Evolutionary conservation across 1,139 yeast species (phyloP).

Genomic region (Protomyces gravidus): DNA sequence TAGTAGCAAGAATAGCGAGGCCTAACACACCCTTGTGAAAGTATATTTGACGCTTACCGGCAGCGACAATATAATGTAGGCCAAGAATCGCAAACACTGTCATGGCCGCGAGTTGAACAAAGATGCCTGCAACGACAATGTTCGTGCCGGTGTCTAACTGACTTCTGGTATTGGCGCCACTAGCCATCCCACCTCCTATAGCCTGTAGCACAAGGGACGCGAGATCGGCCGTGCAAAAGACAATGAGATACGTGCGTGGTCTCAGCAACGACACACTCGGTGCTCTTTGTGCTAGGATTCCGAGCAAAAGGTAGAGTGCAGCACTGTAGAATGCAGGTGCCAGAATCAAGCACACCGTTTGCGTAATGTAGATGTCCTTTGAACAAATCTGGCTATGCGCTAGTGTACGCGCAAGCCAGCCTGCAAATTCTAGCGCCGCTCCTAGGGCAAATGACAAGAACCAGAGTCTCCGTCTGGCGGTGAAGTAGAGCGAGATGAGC

Average conservation of each 20-base stretch:
- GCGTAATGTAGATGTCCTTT: slow-evolving; percentile 53
- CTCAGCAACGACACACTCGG: slow-evolving; percentile 6
- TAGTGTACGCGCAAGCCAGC: slow-evolving; percentile 63
- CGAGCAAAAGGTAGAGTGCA: slow-evolving; percentile 48
- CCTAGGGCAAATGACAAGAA: slow-evolving; percentile 19
- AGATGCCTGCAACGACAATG: slow-evolving; percentile 77
- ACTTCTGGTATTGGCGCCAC: slow-evolving; percentile 48
- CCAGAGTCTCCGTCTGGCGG: slow-evolving; percentile 9
- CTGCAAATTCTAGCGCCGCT: slow-evolving; percentile 58
- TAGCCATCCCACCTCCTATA: slow-evolving; percentile 63
- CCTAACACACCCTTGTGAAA: background rate
- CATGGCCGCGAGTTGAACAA: slow-evolving; percentile 74
- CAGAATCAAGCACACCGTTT: slow-evolving; percentile 65
- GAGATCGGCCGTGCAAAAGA: slow-evolving; percentile 24
- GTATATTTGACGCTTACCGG: slow-evolving; percentile 42
- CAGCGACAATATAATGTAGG: slow-evolving; percentile 50
- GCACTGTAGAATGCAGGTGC: slow-evolving; percentile 91
- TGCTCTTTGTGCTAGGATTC: slow-evolving; percentile 7
- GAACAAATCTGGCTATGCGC: slow-evolving; percentile 44
- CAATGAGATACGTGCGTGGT: slow-evolving; percentile 15
- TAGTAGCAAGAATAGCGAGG: slow-evolving; percentile 43
- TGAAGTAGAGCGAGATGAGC: background rate
- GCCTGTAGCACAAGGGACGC: slow-evolving; percentile 43
- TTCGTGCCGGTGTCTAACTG: slow-evolving; percentile 56
- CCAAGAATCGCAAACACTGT: slow-evolving; percentile 56